A percentile compares a stretch with the other conserved stretches of the same genome.
Evolutionary conservation across 352 stramenopile genomes (phyloP).

Genomic region (Globisporangium barbulae): DNA sequence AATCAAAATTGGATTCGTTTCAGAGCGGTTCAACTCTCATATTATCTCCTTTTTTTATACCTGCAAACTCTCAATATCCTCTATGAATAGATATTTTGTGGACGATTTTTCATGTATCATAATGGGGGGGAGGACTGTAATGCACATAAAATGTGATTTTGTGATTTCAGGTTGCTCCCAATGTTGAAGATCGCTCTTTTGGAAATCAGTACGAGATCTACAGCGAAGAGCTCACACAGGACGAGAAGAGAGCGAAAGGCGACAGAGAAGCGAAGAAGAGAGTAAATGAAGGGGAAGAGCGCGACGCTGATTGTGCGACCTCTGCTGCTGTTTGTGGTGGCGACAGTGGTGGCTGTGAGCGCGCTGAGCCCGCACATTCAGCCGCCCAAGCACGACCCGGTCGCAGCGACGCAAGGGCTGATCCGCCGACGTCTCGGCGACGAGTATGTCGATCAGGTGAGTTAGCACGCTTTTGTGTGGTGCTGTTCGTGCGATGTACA

Average conservation of each 20-base stretch:
- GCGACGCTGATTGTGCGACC: constrained; percentile 3
- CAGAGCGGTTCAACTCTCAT: too few species aligned
- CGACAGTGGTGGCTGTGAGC: constrained; percentile 13
- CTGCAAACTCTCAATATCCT: too few species aligned
- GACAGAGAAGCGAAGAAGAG: not conserved
- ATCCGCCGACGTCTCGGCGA: constrained; percentile 51
- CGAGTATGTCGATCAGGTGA: constrained; percentile 63
- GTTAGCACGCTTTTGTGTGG: not conserved
- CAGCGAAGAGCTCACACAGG: constrained; percentile 6
- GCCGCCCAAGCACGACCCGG: constrained; percentile 38
- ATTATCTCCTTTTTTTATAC: too few species aligned
- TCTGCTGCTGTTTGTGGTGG: constrained; percentile 19
- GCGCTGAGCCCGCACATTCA: constrained; percentile 22
- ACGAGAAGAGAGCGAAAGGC: not conserved
- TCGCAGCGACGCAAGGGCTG: constrained; percentile 46
- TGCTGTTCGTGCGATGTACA: not conserved
- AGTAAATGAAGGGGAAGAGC: constrained; percentile 1
- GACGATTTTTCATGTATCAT: too few species aligned
- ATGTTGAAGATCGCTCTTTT: constrained; percentile 14
- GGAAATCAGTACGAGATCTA: constrained; percentile 6
- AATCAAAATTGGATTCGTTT: too few species aligned
- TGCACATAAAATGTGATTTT: too few species aligned
- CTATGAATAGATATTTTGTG: too few species aligned
- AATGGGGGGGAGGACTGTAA: too few species aligned
- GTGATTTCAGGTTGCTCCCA: too few species aligned